Evolutionary conservation across 2,329 filamentous ascomycete genomes (phyloP).

Genomic region (Aspergillus niger): DNA sequence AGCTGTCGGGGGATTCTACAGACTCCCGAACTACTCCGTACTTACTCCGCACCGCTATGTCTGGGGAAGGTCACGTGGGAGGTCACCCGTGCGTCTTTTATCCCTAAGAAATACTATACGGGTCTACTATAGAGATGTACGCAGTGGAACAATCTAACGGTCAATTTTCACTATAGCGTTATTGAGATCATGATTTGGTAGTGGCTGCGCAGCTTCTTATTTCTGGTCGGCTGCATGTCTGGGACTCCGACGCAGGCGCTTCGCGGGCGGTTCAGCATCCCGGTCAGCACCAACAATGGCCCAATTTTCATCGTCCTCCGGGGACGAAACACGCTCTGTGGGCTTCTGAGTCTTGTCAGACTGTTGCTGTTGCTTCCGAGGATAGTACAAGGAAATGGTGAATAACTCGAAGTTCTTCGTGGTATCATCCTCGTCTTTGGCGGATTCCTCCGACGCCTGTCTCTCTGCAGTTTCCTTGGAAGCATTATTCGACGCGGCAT

Average conservation of each 20-base stretch:
- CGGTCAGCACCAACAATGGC: conserved; percentile 24
- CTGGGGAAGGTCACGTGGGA: too few species aligned
- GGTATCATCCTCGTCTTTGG: conserved; percentile 10
- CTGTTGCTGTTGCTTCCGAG: conserved; percentile 21
- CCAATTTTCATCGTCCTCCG: conserved; percentile 21
- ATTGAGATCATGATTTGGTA: too few species aligned
- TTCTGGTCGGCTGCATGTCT: too few species aligned
- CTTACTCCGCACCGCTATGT: too few species aligned
- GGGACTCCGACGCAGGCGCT: conserved; percentile 36
- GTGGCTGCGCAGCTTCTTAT: too few species aligned
- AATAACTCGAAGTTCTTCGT: conserved; percentile 29
- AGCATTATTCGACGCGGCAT: neutral
- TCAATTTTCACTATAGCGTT: too few species aligned
- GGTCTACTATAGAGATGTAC: too few species aligned
- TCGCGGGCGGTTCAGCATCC: conserved; percentile 37
- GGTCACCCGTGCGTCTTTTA: too few species aligned
- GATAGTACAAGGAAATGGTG: conserved; percentile 37
- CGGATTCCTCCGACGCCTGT: conserved; percentile 7
- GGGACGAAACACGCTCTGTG: conserved; percentile 3
- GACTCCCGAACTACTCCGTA: too few species aligned
- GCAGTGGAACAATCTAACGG: too few species aligned
- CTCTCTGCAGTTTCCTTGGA: conserved; percentile 1
- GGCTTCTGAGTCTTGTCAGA: neutral
- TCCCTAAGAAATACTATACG: too few species aligned
- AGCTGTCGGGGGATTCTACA: too few species aligned